These are phyloP conservation scores for Hanseniaspora thailandica DNA, from an alignment of 805 yeast genomes.

Conservation along the genomic window DNA sequence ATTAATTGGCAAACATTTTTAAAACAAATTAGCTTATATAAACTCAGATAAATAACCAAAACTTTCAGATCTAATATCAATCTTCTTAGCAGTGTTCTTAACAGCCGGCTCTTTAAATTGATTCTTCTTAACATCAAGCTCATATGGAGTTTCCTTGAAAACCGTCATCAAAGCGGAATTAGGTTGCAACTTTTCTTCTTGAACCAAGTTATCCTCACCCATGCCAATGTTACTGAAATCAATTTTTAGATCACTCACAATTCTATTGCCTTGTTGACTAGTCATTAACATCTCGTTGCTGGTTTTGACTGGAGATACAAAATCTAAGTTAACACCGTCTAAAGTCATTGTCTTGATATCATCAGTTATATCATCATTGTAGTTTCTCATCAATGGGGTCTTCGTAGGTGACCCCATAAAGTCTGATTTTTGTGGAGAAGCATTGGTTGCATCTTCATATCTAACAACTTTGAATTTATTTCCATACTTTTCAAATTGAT, in stretches of 20 bases:
- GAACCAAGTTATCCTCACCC: background rate
- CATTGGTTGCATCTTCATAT: background rate
- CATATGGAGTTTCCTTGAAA: background rate
- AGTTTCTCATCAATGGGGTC: constrained; percentile 6
- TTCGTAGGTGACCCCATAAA: constrained; percentile 2
- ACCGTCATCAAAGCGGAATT: background rate
- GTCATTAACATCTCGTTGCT: too few relatives aligned
- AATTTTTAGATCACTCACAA: constrained; percentile 10
- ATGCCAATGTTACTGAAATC: background rate
- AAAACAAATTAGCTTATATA: background rate
- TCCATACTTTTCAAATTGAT: constrained; percentile 2
- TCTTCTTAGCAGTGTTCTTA: background rate
- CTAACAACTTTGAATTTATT: constrained; percentile 12
- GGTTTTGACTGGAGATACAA: constrained; percentile 4
- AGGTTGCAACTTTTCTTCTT: background rate
- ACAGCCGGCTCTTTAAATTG: background rate
- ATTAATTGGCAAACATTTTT: background rate
- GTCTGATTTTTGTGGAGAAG: constrained; percentile 6
- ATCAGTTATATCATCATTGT: constrained; percentile 4
- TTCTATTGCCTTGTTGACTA: background rate
- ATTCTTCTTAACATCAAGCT: background rate
- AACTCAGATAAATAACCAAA: constrained; percentile 12
- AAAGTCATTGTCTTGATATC: constrained; percentile 13
- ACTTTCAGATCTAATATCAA: constrained; percentile 11
- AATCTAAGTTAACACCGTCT: constrained; percentile 9